Conservation (phyloP, 495 filamentous ascomycete genomes). For the Penicillium turbatum region DNA sequence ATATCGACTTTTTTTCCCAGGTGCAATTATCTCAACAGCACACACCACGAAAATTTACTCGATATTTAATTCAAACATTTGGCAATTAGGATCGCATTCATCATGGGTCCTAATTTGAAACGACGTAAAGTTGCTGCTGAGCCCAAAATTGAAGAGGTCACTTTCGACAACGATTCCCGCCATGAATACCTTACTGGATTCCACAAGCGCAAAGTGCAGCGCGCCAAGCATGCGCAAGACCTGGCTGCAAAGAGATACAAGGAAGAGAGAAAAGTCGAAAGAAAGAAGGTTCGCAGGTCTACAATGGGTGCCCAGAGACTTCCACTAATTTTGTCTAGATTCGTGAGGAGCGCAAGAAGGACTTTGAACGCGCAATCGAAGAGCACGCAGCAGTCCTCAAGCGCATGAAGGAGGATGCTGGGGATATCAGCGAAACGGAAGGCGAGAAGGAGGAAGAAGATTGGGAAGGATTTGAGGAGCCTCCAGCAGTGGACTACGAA, state of each 20-base stretch:
- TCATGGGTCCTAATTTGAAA: conserved; percentile 49
- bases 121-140: conserved; percentile 53
- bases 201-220: conserved; percentile 85
- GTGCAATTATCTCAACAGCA: conserved; percentile 1
- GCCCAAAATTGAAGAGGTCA: conserved; percentile 66
- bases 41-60: conserved; percentile 3
- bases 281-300: conserved; percentile 59
- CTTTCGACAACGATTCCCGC: conserved; percentile 72
- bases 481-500: conserved; percentile 66
- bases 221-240: conserved; percentile 78
- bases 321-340: conserved; percentile 49
- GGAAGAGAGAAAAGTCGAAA: conserved; percentile 64
- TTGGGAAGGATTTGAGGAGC: conserved; percentile 60
- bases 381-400: conserved; percentile 60
- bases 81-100: background rate
- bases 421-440: conserved; percentile 41
- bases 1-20: conserved; percentile 24
- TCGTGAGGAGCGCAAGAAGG: conserved; percentile 70
- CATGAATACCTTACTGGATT: conserved; percentile 90
- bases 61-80: background rate
- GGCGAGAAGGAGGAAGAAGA: conserved; percentile 48
- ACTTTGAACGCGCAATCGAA: conserved; percentile 73
- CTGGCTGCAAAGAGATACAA: conserved; percentile 65
- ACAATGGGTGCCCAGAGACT: background rate
- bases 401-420: conserved; percentile 48